These are phyloP conservation scores for Penicillium robsamsonii DNA, from an alignment of 495 filamentous ascomycete genomes.

Conservation along the genomic window DNA sequence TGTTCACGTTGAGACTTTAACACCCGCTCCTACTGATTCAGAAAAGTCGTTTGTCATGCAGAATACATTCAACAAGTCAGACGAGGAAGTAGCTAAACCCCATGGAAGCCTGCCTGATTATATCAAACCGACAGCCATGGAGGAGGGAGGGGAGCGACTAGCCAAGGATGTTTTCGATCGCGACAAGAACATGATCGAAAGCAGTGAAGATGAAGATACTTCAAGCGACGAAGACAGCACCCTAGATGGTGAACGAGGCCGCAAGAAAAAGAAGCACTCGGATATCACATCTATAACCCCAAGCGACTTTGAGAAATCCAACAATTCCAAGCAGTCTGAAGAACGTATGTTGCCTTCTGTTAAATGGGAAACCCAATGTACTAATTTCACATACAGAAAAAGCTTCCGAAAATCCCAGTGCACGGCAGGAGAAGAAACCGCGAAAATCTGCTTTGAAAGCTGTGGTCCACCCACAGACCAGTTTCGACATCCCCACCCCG, in stretches of 20 bases:
- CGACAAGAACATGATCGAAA: conserved; percentile 48
- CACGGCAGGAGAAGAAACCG: conserved; percentile 23
- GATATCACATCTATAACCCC: conserved; percentile 24
- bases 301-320: conserved; percentile 22
- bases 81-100: conserved; percentile 57
- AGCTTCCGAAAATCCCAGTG: conserved; percentile 1
- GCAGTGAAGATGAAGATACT: conserved; percentile 51
- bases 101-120: conserved; percentile 54
- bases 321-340: conserved; percentile 37
- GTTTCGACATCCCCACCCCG: conserved; percentile 58
- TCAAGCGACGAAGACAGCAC: conserved; percentile 49
- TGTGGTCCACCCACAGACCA: conserved; percentile 77
- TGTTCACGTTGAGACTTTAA: conserved; percentile 41
- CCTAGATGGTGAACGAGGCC: conserved; percentile 35
- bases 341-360: conserved; percentile 59
- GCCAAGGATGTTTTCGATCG: conserved; percentile 73
- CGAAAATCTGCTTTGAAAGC: conserved; percentile 50
- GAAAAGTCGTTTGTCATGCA: conserved; percentile 56
- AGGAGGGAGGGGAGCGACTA: conserved; percentile 55
- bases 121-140: conserved; percentile 32
- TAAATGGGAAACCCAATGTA: background rate
- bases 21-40: conserved; percentile 30
- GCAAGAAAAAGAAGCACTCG: conserved; percentile 27
- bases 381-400: conserved; percentile 13
- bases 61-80: conserved; percentile 62